Percentiles rank a stretch among this genome's conserved stretches.
phyloP scores from a whole-genome alignment of 768 basidiomycete species.

The Rhizopogon vinicolor region DNA sequence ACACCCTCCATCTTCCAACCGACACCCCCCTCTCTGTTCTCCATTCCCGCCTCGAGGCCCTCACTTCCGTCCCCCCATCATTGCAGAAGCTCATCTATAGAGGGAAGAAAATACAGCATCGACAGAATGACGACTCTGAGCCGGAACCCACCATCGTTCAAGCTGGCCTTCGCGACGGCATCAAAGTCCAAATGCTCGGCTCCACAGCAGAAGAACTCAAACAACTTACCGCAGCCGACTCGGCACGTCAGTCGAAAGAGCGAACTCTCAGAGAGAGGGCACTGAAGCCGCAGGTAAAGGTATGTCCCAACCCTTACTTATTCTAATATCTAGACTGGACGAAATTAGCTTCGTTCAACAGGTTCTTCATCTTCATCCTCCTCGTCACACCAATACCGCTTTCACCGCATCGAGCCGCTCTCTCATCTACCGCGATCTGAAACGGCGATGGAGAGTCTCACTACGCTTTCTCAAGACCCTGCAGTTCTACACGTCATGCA shows the following conservation, averaged over 20 bases:
- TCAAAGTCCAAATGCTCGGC: conserved; percentile 69
- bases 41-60: conserved; percentile 48
- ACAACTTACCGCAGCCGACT: conserved; percentile 50
- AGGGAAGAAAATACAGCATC: conserved; percentile 46
- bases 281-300: conserved; percentile 54
- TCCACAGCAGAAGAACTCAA: conserved; percentile 55
- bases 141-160: conserved; percentile 31
- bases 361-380: conserved; percentile 28
- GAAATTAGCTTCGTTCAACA: conserved; percentile 52
- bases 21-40: conserved; percentile 49
- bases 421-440: conserved; percentile 60
- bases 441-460: conserved; percentile 49
- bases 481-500: conserved; percentile 71
- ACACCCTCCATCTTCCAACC: conserved; percentile 44
- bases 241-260: conserved; percentile 52
- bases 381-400: conserved; percentile 45
- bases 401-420: conserved; percentile 61
- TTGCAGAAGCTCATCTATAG: conserved; percentile 73
- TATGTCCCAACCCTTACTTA: conserved; percentile 17
- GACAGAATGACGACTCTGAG: conserved; percentile 1
- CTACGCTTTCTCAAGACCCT: conserved; percentile 61
- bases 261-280: conserved; percentile 56
- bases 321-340: not conserved
- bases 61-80: conserved; percentile 60
- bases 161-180: conserved; percentile 58